Evolutionary conservation across 306 rosid genomes (phyloP).

Genomic region (Quercus glauca): DNA sequence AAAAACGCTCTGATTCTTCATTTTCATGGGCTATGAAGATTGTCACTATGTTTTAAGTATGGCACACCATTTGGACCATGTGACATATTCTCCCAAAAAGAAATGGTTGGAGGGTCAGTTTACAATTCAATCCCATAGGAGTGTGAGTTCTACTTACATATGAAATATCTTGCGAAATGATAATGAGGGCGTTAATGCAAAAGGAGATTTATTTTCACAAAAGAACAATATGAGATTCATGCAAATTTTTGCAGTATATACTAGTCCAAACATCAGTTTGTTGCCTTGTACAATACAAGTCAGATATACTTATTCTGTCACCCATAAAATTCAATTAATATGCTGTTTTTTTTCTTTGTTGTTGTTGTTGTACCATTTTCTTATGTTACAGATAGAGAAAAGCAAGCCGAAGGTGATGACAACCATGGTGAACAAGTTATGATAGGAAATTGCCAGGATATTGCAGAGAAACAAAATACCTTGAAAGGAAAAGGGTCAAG

Average conservation of each 20-base stretch:
- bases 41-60: not conserved
- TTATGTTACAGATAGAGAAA: slow-evolving; percentile 41
- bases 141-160: not conserved
- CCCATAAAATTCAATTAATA: not conserved
- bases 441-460: slow-evolving; percentile 21
- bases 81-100: not conserved
- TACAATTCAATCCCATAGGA: not conserved
- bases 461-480: slow-evolving; percentile 16
- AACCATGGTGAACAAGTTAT: slow-evolving; percentile 17
- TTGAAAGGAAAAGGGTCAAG: slow-evolving; percentile 26
- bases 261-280: not conserved
- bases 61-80: not conserved
- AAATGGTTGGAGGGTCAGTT: not conserved
- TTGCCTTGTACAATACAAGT: not conserved
- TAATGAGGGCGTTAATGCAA: not conserved
- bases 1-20: not conserved
- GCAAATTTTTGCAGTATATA: not conserved
- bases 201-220: not conserved
- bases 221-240: not conserved
- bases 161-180: not conserved
- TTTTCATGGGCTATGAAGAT: not conserved
- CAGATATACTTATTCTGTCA: not conserved
- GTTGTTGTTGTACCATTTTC: not conserved
- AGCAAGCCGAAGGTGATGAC: slow-evolving; percentile 34
- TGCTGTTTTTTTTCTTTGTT: not conserved